phyloP scores from a whole-genome alignment of 495 filamentous ascomycete species.

The Neurospora cerealis region DNA sequence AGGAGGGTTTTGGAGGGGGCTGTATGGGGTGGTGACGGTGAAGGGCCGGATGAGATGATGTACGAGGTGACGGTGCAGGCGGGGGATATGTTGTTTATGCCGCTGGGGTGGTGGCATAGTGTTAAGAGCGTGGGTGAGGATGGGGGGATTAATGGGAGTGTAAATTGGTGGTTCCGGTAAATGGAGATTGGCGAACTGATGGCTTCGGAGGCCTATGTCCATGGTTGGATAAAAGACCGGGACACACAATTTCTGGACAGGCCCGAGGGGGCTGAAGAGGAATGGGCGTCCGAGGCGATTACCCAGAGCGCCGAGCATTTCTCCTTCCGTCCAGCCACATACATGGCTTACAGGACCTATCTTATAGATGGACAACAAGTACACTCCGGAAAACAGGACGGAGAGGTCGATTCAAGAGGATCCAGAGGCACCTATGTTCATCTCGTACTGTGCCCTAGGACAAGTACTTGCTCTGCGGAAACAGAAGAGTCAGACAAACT shows the following conservation, averaged over 20 bases:
- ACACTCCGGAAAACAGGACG: not conserved
- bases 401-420: not conserved
- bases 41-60: constrained; percentile 9
- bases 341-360: not conserved
- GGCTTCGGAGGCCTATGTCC: not conserved
- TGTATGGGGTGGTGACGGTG: constrained; percentile 50
- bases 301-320: not conserved
- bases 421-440: not conserved
- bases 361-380: not conserved
- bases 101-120: constrained; percentile 93
- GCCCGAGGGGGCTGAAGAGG: not conserved
- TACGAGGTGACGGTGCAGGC: constrained; percentile 44
- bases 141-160: constrained; percentile 36
- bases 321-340: not conserved
- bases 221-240: not conserved
- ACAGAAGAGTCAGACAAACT: not conserved
- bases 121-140: constrained; percentile 50
- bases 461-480: not conserved
- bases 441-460: not conserved
- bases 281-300: not conserved
- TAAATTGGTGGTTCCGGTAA: constrained; percentile 86
- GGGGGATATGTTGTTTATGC: constrained; percentile 79
- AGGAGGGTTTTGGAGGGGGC: constrained; percentile 51
- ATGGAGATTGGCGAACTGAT: not conserved
- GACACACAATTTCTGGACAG: too few species aligned